Base-by-base conservation (phyloP, 192 early-diverging fungal genomes). In the Oehlia diaphana region DNA sequence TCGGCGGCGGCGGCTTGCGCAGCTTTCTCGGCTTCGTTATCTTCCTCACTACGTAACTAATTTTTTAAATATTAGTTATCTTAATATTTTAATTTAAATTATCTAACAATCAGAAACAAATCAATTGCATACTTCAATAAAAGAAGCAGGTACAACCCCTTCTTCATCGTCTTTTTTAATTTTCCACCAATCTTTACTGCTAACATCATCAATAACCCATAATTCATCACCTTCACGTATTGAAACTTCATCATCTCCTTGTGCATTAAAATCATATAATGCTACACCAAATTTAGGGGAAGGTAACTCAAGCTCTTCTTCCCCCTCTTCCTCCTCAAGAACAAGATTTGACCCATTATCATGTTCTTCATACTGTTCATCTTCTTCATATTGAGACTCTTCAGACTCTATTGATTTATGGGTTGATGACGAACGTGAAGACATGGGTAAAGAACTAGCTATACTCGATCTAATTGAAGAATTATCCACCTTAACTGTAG, bases 131-230 rank as follows among this genome's bases (percentile, higher is more conserved):
- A 85, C 86, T 66, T 90, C 90, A 10, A 99, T 77, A 79, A 98
- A 99, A 5, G 91, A 87, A 13, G 94, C 90, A 4, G 97, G 97
- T 3, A 97, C 93, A 47, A 99, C 90, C 10, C 97, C 97, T 78
- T 89, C 86, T 16, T 87, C 85, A 13, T 87, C 86, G 8, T 88
- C 81, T 63, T 93, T 90, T 50, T 53, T 35, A 19, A 93, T 91
- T 50, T 84, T 86, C 94, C 94, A 96, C 98, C 98, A 99, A 63
- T 97, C 96, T 7, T 91, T 86, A 44, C 89, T 90, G 69, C 94
- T 92, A 12, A 91, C 91, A 76, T 90, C 88, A 85, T 98, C 96
- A 8, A 96, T 81, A 21, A 98, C 92, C 78, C 95, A 82, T 53
- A 99, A 83, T 37, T 93, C 88, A 69, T 97, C 95, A 74, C 94